Evolutionary conservation across 768 basidiomycete species (phyloP).

Genomic region (Mycena galericulata): DNA sequence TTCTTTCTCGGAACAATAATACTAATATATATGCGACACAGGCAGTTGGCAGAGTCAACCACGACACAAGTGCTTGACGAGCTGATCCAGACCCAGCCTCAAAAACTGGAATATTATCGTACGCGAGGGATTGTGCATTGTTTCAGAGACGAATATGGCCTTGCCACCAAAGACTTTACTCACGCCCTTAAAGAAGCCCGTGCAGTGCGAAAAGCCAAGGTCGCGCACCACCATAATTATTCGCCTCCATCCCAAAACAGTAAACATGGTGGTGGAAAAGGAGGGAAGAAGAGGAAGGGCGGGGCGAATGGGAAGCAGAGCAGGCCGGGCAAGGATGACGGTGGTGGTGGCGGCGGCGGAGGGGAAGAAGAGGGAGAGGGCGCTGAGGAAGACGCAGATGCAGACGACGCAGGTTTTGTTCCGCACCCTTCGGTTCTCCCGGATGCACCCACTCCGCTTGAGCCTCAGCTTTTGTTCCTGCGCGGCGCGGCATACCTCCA

Average conservation of each 20-base stretch:
- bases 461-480: conserved; percentile 85
- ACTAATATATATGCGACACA: conserved; percentile 48
- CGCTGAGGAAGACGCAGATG: conserved; percentile 9
- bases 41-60: conserved; percentile 89
- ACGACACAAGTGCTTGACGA: conserved; percentile 83
- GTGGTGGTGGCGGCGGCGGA: conserved; percentile 35
- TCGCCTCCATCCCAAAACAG: conserved; percentile 42
- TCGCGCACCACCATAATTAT: conserved; percentile 61
- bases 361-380: conserved; percentile 36
- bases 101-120: conserved; percentile 86
- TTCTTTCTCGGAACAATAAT: conserved; percentile 19
- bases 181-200: conserved; percentile 84
- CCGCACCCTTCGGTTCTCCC: conserved; percentile 82
- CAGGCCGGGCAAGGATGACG: conserved; percentile 46
- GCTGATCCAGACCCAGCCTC: conserved; percentile 78
- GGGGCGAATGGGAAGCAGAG: conserved; percentile 53
- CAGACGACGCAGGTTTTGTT: conserved; percentile 51
- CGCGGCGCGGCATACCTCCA: conserved; percentile 88
- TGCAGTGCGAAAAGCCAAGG: conserved; percentile 72
- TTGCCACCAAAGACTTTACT: conserved; percentile 86
- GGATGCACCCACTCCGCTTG: conserved; percentile 88
- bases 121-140: conserved; percentile 93
- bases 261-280: conserved; percentile 51
- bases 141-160: conserved; percentile 85
- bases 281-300: conserved; percentile 66